phyloP scores from a whole-genome alignment of 2,329 filamentous ascomycete genomes.

The Pyrenochaeta sp. region DNA sequence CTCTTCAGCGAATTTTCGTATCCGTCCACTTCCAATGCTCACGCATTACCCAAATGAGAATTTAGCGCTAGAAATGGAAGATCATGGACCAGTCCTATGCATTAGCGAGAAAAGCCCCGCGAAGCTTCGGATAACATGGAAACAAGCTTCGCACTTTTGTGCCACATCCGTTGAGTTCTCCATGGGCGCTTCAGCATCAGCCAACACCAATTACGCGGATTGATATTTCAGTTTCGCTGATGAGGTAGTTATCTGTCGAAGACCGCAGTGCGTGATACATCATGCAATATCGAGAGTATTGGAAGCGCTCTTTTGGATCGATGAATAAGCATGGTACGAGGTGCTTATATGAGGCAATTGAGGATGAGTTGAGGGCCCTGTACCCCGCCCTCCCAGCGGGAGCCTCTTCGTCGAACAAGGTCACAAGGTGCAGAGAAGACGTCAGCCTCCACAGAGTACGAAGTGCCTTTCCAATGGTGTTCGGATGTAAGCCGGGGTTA shows the following conservation, averaged over 20 bases:
- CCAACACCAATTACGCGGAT: background rate
- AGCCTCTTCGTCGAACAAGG: background rate
- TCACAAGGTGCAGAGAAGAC: background rate
- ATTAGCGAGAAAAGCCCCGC: conserved; percentile 20
- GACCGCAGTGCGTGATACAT: conserved; percentile 1
- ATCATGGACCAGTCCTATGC: conserved; percentile 24
- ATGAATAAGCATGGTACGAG: conserved; percentile 22
- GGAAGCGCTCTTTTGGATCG: conserved; percentile 5
- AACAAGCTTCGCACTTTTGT: conserved; percentile 16
- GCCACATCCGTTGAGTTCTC: conserved; percentile 13
- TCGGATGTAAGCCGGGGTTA: conserved; percentile 1
- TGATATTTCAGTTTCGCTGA: conserved; percentile 16
- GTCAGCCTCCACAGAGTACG: background rate
- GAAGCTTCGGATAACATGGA: conserved; percentile 10
- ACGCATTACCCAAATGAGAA: conserved; percentile 12
- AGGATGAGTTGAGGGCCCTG: conserved; percentile 2
- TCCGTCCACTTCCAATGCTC: conserved; percentile 6
- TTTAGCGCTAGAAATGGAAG: conserved; percentile 13
- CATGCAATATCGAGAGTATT: conserved; percentile 26
- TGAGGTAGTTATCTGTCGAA: conserved; percentile 6
- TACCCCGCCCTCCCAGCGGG: background rate
- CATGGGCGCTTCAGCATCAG: conserved; percentile 6
- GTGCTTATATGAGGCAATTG: conserved; percentile 3
- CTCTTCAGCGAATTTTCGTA: background rate
- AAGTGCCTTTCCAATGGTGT: background rate